phyloP scores from a whole-genome alignment of 352 stramenopile genomes.

The Globisporangium orthogonon region DNA sequence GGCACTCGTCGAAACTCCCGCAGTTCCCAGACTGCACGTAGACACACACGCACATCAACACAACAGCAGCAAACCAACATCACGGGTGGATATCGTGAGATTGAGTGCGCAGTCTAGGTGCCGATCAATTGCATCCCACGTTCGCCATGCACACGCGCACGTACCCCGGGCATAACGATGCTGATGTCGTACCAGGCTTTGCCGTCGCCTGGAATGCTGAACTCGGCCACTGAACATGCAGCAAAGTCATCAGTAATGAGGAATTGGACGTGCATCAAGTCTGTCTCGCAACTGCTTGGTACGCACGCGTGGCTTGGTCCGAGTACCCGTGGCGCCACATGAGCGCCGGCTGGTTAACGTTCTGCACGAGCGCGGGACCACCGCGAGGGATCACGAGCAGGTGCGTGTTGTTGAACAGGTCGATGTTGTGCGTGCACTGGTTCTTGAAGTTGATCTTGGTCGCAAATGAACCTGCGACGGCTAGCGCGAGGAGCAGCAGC shows the following conservation, averaged over 20 bases:
- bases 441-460: conserved; percentile 26
- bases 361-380: conserved; percentile 6
- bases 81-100: too few species aligned
- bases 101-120: neutral
- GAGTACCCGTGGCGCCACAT: conserved; percentile 28
- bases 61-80: too few species aligned
- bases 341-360: conserved; percentile 12
- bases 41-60: conserved; percentile 10
- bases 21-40: neutral
- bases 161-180: conserved; percentile 13
- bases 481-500: neutral
- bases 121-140: neutral
- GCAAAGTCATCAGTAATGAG: too few species aligned
- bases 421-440: conserved; percentile 17
- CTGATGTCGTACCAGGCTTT: conserved; percentile 14
- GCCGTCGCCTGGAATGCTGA: conserved; percentile 12
- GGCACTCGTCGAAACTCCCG: conserved; percentile 8
- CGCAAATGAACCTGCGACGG: neutral
- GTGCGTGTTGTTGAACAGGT: conserved; percentile 25
- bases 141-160: conserved; percentile 1
- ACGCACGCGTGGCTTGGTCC: conserved; percentile 25
- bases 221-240: conserved; percentile 17
- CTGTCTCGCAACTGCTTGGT: neutral
- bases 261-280: neutral
- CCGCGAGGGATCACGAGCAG: conserved; percentile 15